These are phyloP conservation scores for Pinus taeda DNA, from an alignment of 75 land plant species.

Conservation along the genomic window DNA sequence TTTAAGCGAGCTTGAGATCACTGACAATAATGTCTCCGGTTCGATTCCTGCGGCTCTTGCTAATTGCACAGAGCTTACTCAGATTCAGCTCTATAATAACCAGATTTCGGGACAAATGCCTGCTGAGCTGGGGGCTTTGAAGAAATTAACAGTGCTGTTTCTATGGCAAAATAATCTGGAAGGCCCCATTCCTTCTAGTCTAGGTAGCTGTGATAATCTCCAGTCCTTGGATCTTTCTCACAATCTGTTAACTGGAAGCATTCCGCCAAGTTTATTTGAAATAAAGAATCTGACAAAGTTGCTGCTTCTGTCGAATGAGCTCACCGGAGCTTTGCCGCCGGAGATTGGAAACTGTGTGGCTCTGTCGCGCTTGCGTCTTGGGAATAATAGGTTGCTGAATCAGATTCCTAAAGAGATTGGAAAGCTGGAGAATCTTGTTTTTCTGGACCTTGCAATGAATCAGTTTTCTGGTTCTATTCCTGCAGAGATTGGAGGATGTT, in stretches of 20 bases:
- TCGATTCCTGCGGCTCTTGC: constrained; percentile 52
- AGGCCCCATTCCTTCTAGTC: constrained; percentile 51
- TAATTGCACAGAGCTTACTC: constrained; percentile 38
- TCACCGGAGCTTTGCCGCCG: constrained; percentile 55
- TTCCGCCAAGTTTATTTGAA: constrained; percentile 43
- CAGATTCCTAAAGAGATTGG: constrained; percentile 63
- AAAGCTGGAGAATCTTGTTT: constrained; percentile 45
- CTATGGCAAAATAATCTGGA: constrained; percentile 60
- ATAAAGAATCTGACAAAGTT: constrained; percentile 42
- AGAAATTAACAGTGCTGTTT: constrained; percentile 39
- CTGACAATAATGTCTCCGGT: constrained; percentile 57
- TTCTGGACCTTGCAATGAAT: constrained; percentile 64
- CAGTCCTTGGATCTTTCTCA: constrained; percentile 63
- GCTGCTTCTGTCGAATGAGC: constrained; percentile 58
- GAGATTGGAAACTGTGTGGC: constrained; percentile 63
- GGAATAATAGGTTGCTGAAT: constrained; percentile 50
- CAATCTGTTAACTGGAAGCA: constrained; percentile 56
- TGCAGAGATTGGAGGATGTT: constrained; percentile 45
- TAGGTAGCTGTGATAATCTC: constrained; percentile 42
- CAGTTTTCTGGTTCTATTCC: constrained; percentile 61
- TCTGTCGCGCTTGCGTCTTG: constrained; percentile 55
- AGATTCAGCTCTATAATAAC: constrained; percentile 64
- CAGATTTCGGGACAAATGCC: constrained; percentile 60
- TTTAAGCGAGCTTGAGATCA: constrained; percentile 48
- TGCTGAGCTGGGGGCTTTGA: constrained; percentile 25